phyloP scores from a whole-genome alignment of 2,329 filamentous ascomycete species.

The Pseudogymnoascus sp. region DNA sequence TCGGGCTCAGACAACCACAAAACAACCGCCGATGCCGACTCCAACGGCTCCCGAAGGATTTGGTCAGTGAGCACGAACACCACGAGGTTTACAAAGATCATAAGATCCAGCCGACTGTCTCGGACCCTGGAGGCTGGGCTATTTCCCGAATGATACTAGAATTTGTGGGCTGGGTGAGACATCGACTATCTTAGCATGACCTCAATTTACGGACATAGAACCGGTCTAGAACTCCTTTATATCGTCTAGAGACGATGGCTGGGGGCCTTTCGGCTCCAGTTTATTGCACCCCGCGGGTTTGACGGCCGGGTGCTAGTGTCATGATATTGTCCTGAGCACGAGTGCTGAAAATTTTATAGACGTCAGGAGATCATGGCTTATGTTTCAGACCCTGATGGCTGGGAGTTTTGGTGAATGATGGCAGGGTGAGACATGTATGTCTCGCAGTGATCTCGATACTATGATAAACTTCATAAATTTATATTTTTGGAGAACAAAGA shows the following conservation, averaged over 20 bases:
- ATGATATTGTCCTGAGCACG: not conserved
- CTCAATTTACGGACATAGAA: not conserved
- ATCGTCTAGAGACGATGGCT: not conserved
- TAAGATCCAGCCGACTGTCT: not conserved
- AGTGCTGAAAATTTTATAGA: not conserved
- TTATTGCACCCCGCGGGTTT: not conserved
- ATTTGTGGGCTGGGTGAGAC: not conserved
- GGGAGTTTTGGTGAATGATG: not conserved
- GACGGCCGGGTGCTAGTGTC: too few relatives aligned
- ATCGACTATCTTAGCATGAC: constrained; percentile 1
- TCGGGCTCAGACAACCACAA: not conserved
- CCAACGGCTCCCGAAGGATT: not conserved
- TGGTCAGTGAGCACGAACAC: not conserved
- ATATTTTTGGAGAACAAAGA: not conserved
- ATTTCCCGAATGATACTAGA: not conserved
- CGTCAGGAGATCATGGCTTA: not conserved
- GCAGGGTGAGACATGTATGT: not conserved
- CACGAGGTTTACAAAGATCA: not conserved
- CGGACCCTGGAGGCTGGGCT: not conserved
- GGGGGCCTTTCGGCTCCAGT: not conserved
- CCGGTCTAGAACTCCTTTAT: not conserved
- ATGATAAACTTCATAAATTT: not conserved
- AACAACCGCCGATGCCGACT: not conserved
- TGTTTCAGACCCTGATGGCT: constrained; percentile 5
- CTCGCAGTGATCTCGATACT: not conserved